Base-by-base conservation (phyloP, 768 basidiomycete species). In the Collybia nuda region DNA sequence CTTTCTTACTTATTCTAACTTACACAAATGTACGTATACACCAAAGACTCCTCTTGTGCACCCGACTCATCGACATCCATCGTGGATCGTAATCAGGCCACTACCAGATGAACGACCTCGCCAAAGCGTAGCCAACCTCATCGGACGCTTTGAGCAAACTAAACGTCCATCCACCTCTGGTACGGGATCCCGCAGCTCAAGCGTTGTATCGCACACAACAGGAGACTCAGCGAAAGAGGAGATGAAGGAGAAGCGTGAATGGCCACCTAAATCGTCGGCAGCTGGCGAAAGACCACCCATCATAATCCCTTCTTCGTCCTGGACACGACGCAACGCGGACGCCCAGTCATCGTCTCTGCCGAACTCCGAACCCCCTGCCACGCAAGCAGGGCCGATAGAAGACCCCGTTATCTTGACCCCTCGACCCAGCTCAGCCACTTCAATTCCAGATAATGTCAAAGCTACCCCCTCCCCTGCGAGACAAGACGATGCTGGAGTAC, bases 51-150 rank as follows among this genome's bases (percentile, higher is more conserved):
- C 32, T 32, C 32, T 32, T 32, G 32, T 32, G 9, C 32, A 32
- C 12, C 36, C 43, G 39, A 32, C 40, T 42, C 56, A 60, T 57
- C 41, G 38, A 32, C 47, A 36, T 45, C 42, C 24, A 22, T 44
- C 42, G 29, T 19, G 24, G 42, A 44, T 44, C 42, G 42, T 28
- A 26, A 44, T 44, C 22, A 44, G 42, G 29, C 42, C 42, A 18
- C 17, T 29, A 24, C 29, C 42, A 24, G 42, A 44, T 44, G 29
- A 44, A 26, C 81, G 87, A 63, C 90, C 90, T 43, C 86, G 91
- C 52, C 82, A 81, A 65, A 90, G 86, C 60, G 91, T 93, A 42
- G 91, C 91, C 56, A 93, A 92, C 64, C 85, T 93, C 70, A 93
- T 93, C 62, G 91, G 91, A 45, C 81, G 87, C 51, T 93, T 93